A percentile compares a stretch with the other conserved stretches of the same genome.
phyloP scores from a whole-genome alignment of 202 grass and related monocot species.

The Saccharum hybrid region DNA sequence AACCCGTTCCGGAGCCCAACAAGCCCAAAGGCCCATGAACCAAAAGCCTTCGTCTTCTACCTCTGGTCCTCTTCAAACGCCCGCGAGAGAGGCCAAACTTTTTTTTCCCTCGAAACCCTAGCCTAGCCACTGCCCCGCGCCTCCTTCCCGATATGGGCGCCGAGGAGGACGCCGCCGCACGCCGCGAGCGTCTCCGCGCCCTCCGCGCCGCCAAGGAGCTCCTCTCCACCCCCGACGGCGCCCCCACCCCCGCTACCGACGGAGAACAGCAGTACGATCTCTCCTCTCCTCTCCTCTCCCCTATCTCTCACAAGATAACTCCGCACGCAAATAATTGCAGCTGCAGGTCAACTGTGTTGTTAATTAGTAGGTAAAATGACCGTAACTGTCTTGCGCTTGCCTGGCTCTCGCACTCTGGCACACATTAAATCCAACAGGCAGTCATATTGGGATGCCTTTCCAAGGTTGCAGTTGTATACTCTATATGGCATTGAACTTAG shows the following conservation, averaged over 20 bases:
- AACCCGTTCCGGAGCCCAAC: background rate
- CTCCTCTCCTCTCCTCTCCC: background rate
- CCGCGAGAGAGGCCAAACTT: background rate
- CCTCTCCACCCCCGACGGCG: conserved; percentile 53
- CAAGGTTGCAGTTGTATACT: background rate
- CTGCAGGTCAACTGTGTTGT: too few relatives aligned
- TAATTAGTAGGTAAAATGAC: too few relatives aligned
- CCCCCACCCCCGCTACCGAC: conserved; percentile 31
- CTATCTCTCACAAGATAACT: background rate
- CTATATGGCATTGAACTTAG: background rate
- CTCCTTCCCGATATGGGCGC: conserved; percentile 34
- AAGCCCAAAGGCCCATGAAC: background rate
- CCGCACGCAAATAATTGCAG: background rate
- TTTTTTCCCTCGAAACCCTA: conserved; percentile 38
- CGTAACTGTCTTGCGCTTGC: too few relatives aligned
- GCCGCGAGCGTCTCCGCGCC: conserved; percentile 66
- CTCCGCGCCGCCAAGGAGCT: conserved; percentile 76
- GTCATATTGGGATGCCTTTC: background rate
- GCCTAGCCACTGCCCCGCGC: background rate
- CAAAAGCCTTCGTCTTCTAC: background rate
- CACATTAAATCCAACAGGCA: background rate
- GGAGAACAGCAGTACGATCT: conserved; percentile 39
- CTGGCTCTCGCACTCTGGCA: background rate
- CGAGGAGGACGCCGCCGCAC: conserved; percentile 63
- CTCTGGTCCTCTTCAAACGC: background rate